phyloP scores from a whole-genome alignment of 306 rosid genomes.

The Lupinus albus region DNA sequence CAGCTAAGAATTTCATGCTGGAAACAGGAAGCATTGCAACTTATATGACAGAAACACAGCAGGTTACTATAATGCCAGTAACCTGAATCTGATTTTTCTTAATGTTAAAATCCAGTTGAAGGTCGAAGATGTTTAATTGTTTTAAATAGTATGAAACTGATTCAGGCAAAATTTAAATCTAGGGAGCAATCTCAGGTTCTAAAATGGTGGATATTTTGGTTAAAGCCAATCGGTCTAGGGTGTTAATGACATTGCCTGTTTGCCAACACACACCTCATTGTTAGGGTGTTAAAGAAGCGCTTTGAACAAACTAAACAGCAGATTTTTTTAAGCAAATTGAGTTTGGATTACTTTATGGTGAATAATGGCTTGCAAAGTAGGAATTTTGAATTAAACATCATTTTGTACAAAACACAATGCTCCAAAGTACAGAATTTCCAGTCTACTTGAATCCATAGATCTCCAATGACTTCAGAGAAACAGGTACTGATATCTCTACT shows the following conservation, averaged over 20 bases:
- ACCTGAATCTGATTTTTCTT: constrained; percentile 1
- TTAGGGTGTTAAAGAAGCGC: not conserved
- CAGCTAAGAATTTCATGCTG: not conserved
- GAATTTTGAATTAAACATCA: constrained; percentile 44
- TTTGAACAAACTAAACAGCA: constrained; percentile 14
- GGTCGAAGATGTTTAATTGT: not conserved
- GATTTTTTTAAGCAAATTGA: not conserved
- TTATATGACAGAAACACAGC: not conserved
- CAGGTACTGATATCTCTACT: constrained; percentile 36
- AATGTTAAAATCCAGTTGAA: not conserved
- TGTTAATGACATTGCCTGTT: not conserved
- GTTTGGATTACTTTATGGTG: not conserved
- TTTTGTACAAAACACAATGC: constrained; percentile 53
- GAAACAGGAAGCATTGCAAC: not conserved
- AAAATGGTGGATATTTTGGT: not conserved
- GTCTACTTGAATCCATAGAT: constrained; percentile 38
- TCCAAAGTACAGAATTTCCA: constrained; percentile 36
- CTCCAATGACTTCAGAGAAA: constrained; percentile 8
- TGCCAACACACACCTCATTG: not conserved
- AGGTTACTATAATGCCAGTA: constrained; percentile 1
- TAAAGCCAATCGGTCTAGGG: no score
- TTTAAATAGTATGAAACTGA: not conserved
- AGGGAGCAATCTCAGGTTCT: not conserved
- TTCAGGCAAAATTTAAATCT: no score
- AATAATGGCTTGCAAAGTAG: constrained; percentile 31